Evolutionary conservation across 108 stramenopile genomes (phyloP).

Genomic region (Cylindrotheca closterium): DNA sequence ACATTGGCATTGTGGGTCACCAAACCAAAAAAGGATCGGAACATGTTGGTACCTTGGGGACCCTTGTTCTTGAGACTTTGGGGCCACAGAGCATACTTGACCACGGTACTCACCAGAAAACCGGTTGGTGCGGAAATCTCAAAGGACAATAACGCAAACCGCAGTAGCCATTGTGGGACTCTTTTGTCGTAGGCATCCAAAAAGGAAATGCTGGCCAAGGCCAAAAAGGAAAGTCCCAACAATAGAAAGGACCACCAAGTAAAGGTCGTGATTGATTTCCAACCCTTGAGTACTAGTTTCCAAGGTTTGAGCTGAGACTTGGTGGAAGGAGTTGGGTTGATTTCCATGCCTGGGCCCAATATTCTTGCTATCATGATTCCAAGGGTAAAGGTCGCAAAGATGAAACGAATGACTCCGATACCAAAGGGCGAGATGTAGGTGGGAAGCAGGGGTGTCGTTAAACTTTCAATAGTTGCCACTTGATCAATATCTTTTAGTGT

Average conservation of each 20-base stretch:
- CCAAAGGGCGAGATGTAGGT: neutral
- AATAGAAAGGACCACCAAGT: neutral
- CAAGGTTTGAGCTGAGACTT: neutral
- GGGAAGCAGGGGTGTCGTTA: neutral
- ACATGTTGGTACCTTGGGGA: slow-evolving; percentile 6
- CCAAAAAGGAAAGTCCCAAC: neutral
- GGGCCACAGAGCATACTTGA: slow-evolving; percentile 37
- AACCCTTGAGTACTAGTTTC: neutral
- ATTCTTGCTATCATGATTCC: neutral
- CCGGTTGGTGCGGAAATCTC: slow-evolving; percentile 26
- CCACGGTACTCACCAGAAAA: slow-evolving; percentile 23
- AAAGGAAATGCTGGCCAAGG: neutral
- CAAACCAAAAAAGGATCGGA: slow-evolving; percentile 2
- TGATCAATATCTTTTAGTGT: neutral
- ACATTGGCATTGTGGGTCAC: slow-evolving; percentile 40
- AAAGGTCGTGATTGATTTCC: neutral
- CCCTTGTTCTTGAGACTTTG: neutral
- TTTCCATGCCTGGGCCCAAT: neutral
- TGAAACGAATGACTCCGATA: neutral
- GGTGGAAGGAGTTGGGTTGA: neutral
- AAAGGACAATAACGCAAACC: slow-evolving; percentile 24
- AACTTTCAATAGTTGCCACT: neutral
- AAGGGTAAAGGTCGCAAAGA: neutral
- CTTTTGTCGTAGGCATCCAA: neutral
- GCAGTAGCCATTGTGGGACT: slow-evolving; percentile 14